Percentiles rank a stretch among this genome's conserved stretches.
Conservation (phyloP, 805 yeast species). For the Kregervanrija delftensis region DNA sequence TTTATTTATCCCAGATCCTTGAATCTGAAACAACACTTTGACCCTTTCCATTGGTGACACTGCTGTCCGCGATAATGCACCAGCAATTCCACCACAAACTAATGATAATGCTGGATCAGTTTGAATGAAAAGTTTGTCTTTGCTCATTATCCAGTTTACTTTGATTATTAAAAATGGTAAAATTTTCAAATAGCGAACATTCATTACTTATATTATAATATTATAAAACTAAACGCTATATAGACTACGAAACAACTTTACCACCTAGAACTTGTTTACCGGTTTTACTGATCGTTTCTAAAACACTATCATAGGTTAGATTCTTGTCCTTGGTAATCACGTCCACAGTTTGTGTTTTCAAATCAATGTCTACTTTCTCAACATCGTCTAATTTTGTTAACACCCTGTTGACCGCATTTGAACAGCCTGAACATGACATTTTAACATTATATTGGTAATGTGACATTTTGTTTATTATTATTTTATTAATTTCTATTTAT, state of each 20-base stretch:
- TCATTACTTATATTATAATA: too few species aligned
- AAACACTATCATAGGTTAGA: constrained; percentile 70
- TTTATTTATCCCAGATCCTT: constrained; percentile 36
- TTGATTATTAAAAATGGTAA: too few species aligned
- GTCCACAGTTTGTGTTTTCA: constrained; percentile 76
- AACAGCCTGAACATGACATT: constrained; percentile 86
- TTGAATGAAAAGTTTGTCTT: constrained; percentile 18
- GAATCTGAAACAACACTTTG: constrained; percentile 85
- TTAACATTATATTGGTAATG: constrained; percentile 75
- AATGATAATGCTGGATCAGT: constrained; percentile 56
- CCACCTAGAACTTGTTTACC: constrained; percentile 81
- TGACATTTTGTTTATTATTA: constrained; percentile 24
- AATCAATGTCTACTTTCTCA: constrained; percentile 60
- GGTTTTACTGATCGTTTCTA: constrained; percentile 76
- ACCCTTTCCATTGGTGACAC: constrained; percentile 95
- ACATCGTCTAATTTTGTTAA: constrained; percentile 70
- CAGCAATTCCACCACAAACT: constrained; percentile 70
- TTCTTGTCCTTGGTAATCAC: constrained; percentile 47
- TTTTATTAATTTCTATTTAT: too few species aligned
- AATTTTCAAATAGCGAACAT: too few species aligned
- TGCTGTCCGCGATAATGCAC: constrained; percentile 79
- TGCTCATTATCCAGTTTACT: too few species aligned
- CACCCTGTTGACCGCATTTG: constrained; percentile 77
- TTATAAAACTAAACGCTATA: too few species aligned
- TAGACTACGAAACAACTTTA: constrained; percentile 35